Evolutionary conservation across 306 rosid genomes (phyloP), one percentile per base, ranked within the genome.

Genomic region (Hippophae gyantsensis): DNA sequence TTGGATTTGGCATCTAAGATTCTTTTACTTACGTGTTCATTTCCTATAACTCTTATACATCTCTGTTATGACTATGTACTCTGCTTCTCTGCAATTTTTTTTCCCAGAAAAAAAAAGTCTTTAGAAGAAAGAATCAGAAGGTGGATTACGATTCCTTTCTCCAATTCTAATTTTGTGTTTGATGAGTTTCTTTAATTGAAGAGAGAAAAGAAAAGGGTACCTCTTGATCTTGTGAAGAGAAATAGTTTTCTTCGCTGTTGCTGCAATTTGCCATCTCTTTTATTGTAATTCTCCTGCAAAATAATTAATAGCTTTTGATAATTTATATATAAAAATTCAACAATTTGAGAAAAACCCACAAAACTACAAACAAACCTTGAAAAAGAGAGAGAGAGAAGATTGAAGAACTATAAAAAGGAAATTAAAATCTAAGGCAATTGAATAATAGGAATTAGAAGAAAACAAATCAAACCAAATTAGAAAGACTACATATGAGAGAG

Each of bases 261-360:
- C 74, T 75, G 81, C 74, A 78, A 25, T 79, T 95, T 59, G 81
- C 90, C 98, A 90, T 87, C 68, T 74, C 69, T 32, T 32, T 32
- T 32, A 32, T 32, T 32, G 38, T 48, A 7, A 43, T 65, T 65
- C 71, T 55, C 63, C 67, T 58, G 55, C 54, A 57, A 13, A 48
- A 52, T 63, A 43, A 62, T 56, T 79, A 78, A 4, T 11, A 13
- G 8, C 7, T 6, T 13, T 12, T 13, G 1, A 13, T 0, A 11
- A 26, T 18, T 38, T 9, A 42, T 6, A 48, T n/a, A 27, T 6
- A 59, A 18, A 62, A 62, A 48, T 11, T 8, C 6, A 41, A 1
- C 41, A 46, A 65, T 49, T 13, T 27, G 7, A 10, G 7, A 52
- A 41, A 60, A 49, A 9, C 54, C 10, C 56, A 9, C 40, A 44